Conservation (phyloP, 768 basidiomycete species). For the Rhodotorula taiwanensis region DNA sequence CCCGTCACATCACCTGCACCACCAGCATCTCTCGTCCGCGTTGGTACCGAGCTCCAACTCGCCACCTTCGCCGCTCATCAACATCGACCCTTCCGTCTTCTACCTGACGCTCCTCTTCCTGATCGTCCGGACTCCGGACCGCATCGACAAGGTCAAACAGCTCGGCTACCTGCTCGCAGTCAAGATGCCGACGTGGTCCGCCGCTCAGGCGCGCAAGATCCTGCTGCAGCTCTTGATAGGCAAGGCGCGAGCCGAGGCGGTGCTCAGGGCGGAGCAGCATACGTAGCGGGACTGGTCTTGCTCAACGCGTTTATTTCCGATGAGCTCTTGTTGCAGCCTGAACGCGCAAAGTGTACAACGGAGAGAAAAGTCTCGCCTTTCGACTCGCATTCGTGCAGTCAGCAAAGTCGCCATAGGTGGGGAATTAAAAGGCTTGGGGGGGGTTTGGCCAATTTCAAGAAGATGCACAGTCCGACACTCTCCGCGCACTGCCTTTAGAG, state of each 20-base stretch:
- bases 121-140: slow-evolving; percentile 20
- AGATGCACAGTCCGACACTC: too few species aligned
- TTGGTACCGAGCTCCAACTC: not conserved
- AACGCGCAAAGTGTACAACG: too few species aligned
- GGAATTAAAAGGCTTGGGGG: too few species aligned
- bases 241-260: not conserved
- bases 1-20: not conserved
- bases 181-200: not conserved
- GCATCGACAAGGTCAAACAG: slow-evolving; percentile 10
- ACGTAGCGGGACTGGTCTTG: too few species aligned
- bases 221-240: slow-evolving; percentile 1
- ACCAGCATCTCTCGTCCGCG: not conserved
- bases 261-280: not conserved
- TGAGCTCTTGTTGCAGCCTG: too few species aligned
- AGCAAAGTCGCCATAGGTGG: too few species aligned
- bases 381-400: too few species aligned
- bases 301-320: too few species aligned
- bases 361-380: too few species aligned
- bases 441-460: too few species aligned
- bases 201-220: not conserved
- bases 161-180: not conserved
- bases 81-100: slow-evolving; percentile 10
- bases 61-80: not conserved
- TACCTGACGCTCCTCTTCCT: slow-evolving; percentile 25
- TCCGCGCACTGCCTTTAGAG: slow-evolving; percentile 28